Percentiles rank a stretch among this genome's conserved stretches.
Evolutionary conservation across 176 grass and related monocot genomes (phyloP).

Genomic region (Cenchrus purpureus): DNA sequence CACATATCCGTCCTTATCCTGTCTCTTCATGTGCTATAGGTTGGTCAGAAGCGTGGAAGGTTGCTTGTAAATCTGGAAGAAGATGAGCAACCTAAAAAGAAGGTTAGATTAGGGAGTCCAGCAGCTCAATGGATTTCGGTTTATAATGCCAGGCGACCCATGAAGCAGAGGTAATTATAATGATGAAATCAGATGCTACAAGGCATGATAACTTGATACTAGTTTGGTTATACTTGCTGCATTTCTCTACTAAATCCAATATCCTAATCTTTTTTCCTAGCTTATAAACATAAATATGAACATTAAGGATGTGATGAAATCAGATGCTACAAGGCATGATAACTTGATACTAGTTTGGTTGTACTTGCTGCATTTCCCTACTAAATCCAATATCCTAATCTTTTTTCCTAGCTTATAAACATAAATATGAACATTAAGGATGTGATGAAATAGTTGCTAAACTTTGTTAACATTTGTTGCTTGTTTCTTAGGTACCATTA

Average conservation of each 20-base stretch:
- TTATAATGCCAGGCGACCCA: conserved; percentile 86
- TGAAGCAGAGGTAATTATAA: conserved; percentile 86
- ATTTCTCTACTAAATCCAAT: conserved; percentile 15
- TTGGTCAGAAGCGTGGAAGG: conserved; percentile 95
- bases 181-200: conserved; percentile 30
- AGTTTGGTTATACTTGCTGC: conserved; percentile 20
- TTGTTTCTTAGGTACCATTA: conserved; percentile 90
- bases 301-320: conserved; percentile 18
- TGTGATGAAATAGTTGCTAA: conserved; percentile 34
- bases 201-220: conserved; percentile 2
- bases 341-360: conserved; percentile 15
- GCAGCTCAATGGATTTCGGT: conserved; percentile 94
- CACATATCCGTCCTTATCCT: conserved; percentile 35
- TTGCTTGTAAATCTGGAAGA: conserved; percentile 78
- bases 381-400: conserved; percentile 9
- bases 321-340: conserved; percentile 26
- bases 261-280: not conserved
- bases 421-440: conserved; percentile 20
- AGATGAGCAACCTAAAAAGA: conserved; percentile 92
- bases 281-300: conserved; percentile 14
- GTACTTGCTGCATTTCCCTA: not conserved
- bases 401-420: conserved; percentile 1
- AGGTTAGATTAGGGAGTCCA: conserved; percentile 81
- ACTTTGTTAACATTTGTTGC: conserved; percentile 25
- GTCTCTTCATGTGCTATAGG: conserved; percentile 49